A percentile compares a stretch with the other conserved stretches of the same genome.
These are phyloP conservation scores for Coemansia sp. DNA, from an alignment of 192 early-diverging fungal genomes.

Conservation along the genomic window DNA sequence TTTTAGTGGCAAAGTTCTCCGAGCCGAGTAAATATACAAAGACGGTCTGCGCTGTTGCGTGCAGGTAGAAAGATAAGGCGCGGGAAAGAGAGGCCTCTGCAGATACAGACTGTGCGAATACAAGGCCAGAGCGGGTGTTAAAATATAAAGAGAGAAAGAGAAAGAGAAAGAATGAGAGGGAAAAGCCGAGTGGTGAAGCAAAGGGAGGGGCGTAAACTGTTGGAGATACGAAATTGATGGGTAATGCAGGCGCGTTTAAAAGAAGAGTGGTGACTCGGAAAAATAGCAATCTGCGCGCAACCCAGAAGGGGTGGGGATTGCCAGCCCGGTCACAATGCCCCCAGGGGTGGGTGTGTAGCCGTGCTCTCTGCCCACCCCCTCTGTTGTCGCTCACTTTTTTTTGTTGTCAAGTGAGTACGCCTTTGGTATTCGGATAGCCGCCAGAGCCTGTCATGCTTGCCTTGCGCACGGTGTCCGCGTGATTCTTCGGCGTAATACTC, in stretches of 20 bases:
- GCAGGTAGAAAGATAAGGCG: slow-evolving; percentile 6
- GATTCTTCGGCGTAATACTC: slow-evolving; percentile 4
- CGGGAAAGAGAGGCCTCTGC: background rate
- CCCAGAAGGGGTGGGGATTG: slow-evolving; percentile 14
- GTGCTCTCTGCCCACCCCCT: background rate
- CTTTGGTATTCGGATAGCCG: background rate
- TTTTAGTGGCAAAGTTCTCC: background rate
- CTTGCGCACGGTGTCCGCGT: background rate
- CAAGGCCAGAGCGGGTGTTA: background rate
- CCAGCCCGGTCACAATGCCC: background rate
- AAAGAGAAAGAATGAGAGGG: slow-evolving; percentile 6
- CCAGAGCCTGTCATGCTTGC: background rate
- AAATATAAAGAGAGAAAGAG: slow-evolving; percentile 12
- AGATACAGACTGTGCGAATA: background rate
- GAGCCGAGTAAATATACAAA: slow-evolving; percentile 6
- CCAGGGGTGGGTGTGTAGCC: background rate
- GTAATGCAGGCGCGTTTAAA: slow-evolving; percentile 57
- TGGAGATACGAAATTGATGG: slow-evolving; percentile 49
- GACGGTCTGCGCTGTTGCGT: background rate
- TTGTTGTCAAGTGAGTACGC: background rate
- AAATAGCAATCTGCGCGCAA: slow-evolving; percentile 24
- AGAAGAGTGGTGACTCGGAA: slow-evolving; percentile 49
- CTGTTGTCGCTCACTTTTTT: background rate
- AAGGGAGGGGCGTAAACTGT: slow-evolving; percentile 21
- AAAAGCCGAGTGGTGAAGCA: background rate